Base-by-base conservation (phyloP, 129 eudicot genomes). In the Artemisia annua region DNA sequence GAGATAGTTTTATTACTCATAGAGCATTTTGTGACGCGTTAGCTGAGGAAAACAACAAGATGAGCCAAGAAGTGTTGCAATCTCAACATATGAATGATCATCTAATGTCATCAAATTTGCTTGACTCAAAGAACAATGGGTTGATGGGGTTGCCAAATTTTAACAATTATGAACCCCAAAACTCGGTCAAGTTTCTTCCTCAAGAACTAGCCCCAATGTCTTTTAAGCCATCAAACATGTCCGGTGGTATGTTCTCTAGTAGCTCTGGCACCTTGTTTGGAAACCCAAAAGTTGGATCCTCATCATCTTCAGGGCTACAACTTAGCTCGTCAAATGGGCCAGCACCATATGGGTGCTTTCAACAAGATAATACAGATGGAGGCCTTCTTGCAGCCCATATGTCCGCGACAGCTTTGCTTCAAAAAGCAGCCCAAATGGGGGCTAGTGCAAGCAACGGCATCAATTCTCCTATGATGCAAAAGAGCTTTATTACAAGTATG, bases 401-500 rank as follows among this genome's bases (percentile, higher is more conserved):
- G 97, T 86, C 97, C 2, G 97, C 97, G 0, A 91, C 97, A 11
- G 97, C 97, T 22, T 78, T 88, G 74, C 71, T 91, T 78, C 97
- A 88, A 43, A 86, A 91, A 63, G 95, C 97, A 3, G 97, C 97
- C 43, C 84, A 81, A 75, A 74, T 81, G 80, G 84, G 81, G 3
- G 84, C 84, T 12, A 81, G 74, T 0, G 80, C 95, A 4, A 87
- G 87, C 67, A 88, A 80, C 26, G 85, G 82, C 7, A 87, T 87
- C 15, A 85, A 85, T 72, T 87, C 91, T n/a, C 95, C 97, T 1
- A 86, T 85, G 91, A 88, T 88, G 87, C 97, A 91, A 66, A 84
- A 86, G 81, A 84, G 86, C 69, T 91, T 83, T 43, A 85, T 73
- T 63, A 83, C 78, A 48, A 77, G 83, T 80, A 85, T 87, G 88